Evolutionary conservation across 2,329 filamentous ascomycete genomes (phyloP), one percentile per base, ranked within the genome.

Genomic region (Ophiostoma piceae): DNA sequence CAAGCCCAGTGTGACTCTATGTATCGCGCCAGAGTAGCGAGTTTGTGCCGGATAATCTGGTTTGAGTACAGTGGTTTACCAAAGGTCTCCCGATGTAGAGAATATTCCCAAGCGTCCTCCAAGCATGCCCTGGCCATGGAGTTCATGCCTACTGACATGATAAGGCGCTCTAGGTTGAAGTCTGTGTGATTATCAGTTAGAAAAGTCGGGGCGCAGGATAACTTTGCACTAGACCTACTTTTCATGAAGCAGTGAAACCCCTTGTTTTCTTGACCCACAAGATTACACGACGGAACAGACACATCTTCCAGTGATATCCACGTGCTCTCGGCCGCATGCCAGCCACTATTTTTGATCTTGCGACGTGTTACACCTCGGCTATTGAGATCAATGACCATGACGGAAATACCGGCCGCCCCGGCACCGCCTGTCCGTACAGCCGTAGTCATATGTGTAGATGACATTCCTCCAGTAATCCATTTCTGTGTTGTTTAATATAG

Each of bases 381-480:
- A 60, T 80, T 76, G 39, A 84, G 78, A 0, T 86, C 82, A 32
- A 89, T 85, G 2, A 89, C 83, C 1, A 89, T 77, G 1, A 88
- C 79, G 0, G 85, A 87, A 39, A 89, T 81, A 3, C 87, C 87
- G 1, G 74, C 74, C 68, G 80, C 80, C 12, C 87, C 87, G 0
- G 82, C 77, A 0, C 81, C 84, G 4, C 86, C 85, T 0, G 86
- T 89, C 7, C 87, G 81, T 5, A 88, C 86, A 1, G 87, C 88
- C 14, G 87, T 86, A 0, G 87, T 88, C 76, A 85, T 84, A 75
- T 87, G 87, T 67, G 87, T 83, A 14, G 87, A 85, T 81, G 82
- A 87, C 1, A 85, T 82, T 16, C 81, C 84, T 66, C 86, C 87
- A 0, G 88, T 89, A 73, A 90, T 90, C 87, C 87, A 89, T 76